Evolutionary conservation across 352 stramenopile genomes (phyloP), one percentile per base, ranked within the genome.

Genomic region (Phytophthora megakarya): DNA sequence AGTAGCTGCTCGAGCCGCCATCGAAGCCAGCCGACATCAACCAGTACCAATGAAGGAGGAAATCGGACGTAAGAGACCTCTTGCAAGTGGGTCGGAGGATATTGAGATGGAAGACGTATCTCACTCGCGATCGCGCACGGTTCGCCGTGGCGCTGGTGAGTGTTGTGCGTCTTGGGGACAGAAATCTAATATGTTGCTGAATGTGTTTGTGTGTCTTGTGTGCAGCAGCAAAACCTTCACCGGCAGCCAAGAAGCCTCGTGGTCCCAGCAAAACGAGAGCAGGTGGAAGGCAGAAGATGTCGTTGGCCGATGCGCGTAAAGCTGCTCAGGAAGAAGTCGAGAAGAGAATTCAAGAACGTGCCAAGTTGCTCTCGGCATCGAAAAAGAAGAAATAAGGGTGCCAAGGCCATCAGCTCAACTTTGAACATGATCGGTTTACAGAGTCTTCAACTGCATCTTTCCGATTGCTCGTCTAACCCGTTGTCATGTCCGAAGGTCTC

Each of bases 281-380:
- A 25, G 46, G 53, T 23, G 46, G 56, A 44, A 71, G 86, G 38
- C 61, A 76, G 57, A 82, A 82, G 50, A 85, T 83, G 73, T 76
- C 78, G 16, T 40, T 92, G 32, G 84, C 78, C 22, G 79, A 90
- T 39, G 84, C 81, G 11, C 76, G 82, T 33, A 80, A 78, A 33
- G 82, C 81, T 19, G 84, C 84, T n/a, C 83, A 89, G 54, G 79
- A 88, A 26, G 82, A 89, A n/a, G 76, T 92, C 11, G 80, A 87
- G 30, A 74, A 76, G 30, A 82, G 84, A 11, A 84, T 88, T 16
- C 77, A 92, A 45, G 82, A 86, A 44, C 84, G 84, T 37, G 62
- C 81, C 23, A 84, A 78, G 43, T 55, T 70, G 26, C 59, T 93
- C 10, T 73, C 77, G 23, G 70, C 77, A 21, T 72, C 76, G 9